These are phyloP conservation scores for Tetraselmis chui DNA, from an alignment of 139 green algal species.

Conservation along the genomic window DNA sequence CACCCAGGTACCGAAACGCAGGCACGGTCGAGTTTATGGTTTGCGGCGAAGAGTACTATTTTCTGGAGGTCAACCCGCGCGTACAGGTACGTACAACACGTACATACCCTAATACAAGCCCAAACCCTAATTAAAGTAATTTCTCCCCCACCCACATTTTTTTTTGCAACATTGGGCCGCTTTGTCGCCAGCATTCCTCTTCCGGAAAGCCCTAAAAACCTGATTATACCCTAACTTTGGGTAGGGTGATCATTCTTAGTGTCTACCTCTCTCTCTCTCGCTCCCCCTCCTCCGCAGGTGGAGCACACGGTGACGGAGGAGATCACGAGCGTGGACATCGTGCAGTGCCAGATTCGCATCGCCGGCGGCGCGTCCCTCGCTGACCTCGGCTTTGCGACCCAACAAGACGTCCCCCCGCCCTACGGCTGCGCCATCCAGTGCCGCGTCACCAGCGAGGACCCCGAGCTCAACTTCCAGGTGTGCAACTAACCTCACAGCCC, in stretches of 20 bases:
- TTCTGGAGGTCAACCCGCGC: constrained; percentile 95
- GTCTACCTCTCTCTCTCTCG: too few relatives aligned
- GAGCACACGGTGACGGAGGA: constrained; percentile 97
- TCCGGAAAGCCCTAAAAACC: too few relatives aligned
- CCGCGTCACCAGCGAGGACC: constrained; percentile 89
- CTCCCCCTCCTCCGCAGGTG: constrained; percentile 66
- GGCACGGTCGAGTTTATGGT: constrained; percentile 99
- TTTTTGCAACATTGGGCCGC: too few relatives aligned
- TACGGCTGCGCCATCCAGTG: constrained; percentile 88
- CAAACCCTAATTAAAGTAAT: too few relatives aligned
- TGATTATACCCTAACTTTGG: too few relatives aligned
- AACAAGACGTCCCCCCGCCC: constrained; percentile 37
- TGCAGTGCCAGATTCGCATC: constrained; percentile 86
- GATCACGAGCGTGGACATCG: constrained; percentile 90
- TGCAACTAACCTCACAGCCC: too few relatives aligned
- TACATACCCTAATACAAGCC: too few relatives aligned
- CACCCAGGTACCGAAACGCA: constrained; percentile 35
- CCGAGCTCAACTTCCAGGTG: constrained; percentile 80
- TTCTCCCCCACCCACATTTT: constrained; percentile 6
- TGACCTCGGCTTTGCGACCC: constrained; percentile 62
- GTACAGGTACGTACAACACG: constrained; percentile 61
- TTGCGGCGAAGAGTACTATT: constrained; percentile 86
- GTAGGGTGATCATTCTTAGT: too few relatives aligned
- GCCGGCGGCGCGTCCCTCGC: constrained; percentile 34
- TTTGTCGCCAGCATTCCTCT: too few relatives aligned